These are phyloP conservation scores for Houttuynia cordata DNA, from an alignment of 164 flowering plant genomes.

Conservation along the genomic window DNA sequence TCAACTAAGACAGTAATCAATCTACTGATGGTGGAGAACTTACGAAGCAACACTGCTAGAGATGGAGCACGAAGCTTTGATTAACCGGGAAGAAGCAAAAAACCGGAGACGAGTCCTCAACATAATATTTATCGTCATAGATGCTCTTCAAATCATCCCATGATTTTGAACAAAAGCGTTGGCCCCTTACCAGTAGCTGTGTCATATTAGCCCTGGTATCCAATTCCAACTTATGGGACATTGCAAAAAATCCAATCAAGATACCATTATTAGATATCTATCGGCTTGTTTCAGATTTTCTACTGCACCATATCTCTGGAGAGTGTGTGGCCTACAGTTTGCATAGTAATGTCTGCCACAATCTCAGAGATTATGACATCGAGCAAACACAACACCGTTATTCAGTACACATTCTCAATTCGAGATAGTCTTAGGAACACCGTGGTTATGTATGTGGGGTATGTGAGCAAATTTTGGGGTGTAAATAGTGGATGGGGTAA, in stretches of 20 bases:
- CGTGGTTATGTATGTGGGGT: too few species aligned
- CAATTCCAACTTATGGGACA: slow-evolving; percentile 36
- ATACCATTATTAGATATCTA: slow-evolving; percentile 25
- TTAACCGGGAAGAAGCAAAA: too few species aligned
- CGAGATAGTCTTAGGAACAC: not conserved
- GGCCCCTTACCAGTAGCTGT: slow-evolving; percentile 36
- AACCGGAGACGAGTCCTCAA: slow-evolving; percentile 26
- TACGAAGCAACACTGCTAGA: too few species aligned
- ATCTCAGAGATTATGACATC: not conserved
- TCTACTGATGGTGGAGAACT: too few species aligned
- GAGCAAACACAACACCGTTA: not conserved
- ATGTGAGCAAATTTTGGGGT: too few species aligned
- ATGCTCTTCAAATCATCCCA: slow-evolving; percentile 21
- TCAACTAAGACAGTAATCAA: too few species aligned
- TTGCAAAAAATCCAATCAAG: slow-evolving; percentile 56
- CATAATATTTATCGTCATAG: slow-evolving; percentile 13
- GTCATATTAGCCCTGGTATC: slow-evolving; percentile 33
- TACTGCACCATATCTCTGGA: too few species aligned
- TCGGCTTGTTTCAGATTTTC: too few species aligned
- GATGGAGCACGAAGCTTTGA: too few species aligned
- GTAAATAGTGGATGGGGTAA: too few species aligned
- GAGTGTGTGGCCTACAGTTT: not conserved
- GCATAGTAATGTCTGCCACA: not conserved
- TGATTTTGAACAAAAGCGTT: slow-evolving; percentile 37
- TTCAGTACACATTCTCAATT: not conserved